Percentiles rank a stretch among this genome's conserved stretches.
Evolutionary conservation across 2,329 filamentous ascomycete species (phyloP).

Genomic region (Colletotrichum sp.): DNA sequence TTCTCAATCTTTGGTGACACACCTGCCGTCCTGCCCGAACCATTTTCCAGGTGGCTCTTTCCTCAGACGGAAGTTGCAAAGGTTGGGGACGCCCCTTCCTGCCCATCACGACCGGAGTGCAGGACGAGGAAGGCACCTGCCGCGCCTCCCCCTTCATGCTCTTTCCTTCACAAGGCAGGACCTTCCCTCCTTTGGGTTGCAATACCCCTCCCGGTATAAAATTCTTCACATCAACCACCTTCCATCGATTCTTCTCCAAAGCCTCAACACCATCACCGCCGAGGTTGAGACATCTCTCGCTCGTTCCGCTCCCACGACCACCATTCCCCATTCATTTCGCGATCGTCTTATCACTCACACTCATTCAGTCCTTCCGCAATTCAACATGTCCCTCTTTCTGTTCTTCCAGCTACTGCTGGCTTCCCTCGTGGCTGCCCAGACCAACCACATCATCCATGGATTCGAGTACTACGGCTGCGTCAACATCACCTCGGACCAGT

Average conservation of each 20-base stretch:
- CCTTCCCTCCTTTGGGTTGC: background rate
- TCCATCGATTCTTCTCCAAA: background rate
- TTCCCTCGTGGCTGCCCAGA: background rate
- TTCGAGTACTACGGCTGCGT: constrained; percentile 20
- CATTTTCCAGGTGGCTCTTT: background rate
- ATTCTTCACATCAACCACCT: background rate
- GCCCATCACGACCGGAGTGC: background rate
- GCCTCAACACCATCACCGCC: background rate
- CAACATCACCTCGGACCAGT: background rate
- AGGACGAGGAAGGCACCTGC: background rate
- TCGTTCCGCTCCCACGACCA: background rate
- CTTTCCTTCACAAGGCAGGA: background rate
- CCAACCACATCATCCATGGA: background rate
- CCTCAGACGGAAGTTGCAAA: background rate
- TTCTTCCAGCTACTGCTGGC: background rate
- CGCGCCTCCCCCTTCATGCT: background rate
- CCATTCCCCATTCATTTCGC: background rate
- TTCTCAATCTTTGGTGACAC: background rate
- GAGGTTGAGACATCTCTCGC: background rate
- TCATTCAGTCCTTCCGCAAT: background rate
- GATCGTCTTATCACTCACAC: background rate
- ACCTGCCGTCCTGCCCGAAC: accelerated
- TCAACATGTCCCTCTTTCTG: background rate
- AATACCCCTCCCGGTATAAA: background rate
- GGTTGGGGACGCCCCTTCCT: background rate